Evolutionary conservation across 1,284 basidiomycete genomes (phyloP).

Genomic region (Cryptococcus sp.): DNA sequence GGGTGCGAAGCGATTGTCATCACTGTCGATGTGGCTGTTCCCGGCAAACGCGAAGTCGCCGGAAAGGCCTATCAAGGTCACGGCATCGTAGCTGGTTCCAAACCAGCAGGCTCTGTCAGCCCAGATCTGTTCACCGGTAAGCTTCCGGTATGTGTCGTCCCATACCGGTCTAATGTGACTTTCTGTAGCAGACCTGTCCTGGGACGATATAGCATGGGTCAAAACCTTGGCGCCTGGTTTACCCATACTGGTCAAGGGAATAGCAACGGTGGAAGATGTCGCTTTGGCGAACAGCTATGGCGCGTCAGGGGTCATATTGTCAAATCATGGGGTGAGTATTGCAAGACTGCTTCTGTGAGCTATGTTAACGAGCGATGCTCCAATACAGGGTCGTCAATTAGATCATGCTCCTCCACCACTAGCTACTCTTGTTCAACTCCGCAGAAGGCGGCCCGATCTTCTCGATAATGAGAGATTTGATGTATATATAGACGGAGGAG

Average conservation of each 20-base stretch:
- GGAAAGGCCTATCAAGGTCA: background rate
- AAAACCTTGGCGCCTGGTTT: conserved; percentile 1
- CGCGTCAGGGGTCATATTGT: conserved; percentile 28
- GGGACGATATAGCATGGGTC: too few relatives aligned
- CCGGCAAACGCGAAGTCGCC: conserved; percentile 8
- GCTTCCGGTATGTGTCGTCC: too few relatives aligned
- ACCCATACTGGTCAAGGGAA: conserved; percentile 8
- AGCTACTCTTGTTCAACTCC: conserved; percentile 41
- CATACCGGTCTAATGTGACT: too few relatives aligned
- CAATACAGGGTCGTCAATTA: conserved; percentile 27
- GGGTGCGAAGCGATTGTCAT: conserved; percentile 10
- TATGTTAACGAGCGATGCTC: background rate
- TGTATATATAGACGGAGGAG: conserved; percentile 54
- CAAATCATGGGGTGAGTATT: conserved; percentile 45
- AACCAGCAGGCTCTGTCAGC: too few relatives aligned
- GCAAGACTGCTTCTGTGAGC: background rate
- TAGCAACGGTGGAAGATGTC: conserved; percentile 45
- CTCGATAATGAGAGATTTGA: conserved; percentile 40
- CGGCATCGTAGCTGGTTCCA: too few relatives aligned
- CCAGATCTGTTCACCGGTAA: too few relatives aligned
- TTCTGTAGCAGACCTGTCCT: too few relatives aligned
- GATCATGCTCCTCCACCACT: conserved; percentile 27
- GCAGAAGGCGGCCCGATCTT: conserved; percentile 42
- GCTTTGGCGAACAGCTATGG: conserved; percentile 51
- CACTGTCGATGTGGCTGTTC: conserved; percentile 10